These are phyloP conservation scores for Rhizopus stolonifer DNA, from an alignment of 371 early-diverging fungal genomes.

Conservation along the genomic window DNA sequence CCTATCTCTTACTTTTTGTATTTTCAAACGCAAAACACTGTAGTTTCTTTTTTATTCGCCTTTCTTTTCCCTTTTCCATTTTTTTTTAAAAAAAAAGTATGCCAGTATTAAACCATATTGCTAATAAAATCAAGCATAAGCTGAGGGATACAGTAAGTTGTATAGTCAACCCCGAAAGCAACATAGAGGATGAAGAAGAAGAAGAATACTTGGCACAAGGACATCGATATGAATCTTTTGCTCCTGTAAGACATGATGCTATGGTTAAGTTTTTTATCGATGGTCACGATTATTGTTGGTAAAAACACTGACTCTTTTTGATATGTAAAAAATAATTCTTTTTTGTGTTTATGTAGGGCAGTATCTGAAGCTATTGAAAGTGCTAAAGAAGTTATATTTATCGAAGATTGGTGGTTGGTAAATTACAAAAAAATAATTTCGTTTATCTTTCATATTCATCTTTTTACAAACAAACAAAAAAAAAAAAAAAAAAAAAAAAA, in stretches of 20 bases:
- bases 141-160: conserved; percentile 18
- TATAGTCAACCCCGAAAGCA: conserved; percentile 6
- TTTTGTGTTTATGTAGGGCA: conserved; percentile 33
- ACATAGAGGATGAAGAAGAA: conserved; percentile 39
- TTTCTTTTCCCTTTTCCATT: conserved; percentile 12
- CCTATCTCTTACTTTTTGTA: too few species aligned
- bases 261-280: conserved; percentile 81
- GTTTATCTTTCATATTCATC: background rate
- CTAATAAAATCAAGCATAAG: conserved; percentile 33
- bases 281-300: conserved; percentile 81
- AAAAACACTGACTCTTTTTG: background rate
- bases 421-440: conserved; percentile 7
- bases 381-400: conserved; percentile 77
- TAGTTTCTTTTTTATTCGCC: conserved; percentile 4
- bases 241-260: conserved; percentile 70
- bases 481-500: too few species aligned
- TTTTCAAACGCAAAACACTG: too few species aligned
- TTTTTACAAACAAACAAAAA: too few species aligned
- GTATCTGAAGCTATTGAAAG: conserved; percentile 75
- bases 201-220: conserved; percentile 32
- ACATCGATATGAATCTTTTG: conserved; percentile 78
- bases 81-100: conserved; percentile 9
- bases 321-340: background rate
- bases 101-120: conserved; percentile 34
- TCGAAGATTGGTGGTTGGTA: conserved; percentile 93